A percentile compares a stretch with the other conserved stretches of the same genome.
These are phyloP conservation scores for Aspergillus diversus DNA, from an alignment of 495 filamentous ascomycete genomes.

Conservation along the genomic window DNA sequence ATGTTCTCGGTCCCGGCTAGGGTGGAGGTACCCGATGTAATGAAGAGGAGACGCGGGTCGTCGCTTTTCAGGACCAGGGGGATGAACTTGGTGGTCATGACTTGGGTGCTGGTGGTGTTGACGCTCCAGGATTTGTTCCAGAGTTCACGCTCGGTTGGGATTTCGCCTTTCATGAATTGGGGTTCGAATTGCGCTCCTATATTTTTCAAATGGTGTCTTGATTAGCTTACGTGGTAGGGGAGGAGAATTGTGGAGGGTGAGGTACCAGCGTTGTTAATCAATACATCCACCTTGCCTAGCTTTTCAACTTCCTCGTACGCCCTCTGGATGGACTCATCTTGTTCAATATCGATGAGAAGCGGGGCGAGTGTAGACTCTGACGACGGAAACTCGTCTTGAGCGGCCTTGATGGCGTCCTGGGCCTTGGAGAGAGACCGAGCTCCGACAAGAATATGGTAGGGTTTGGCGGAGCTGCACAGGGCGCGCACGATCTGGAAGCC, in stretches of 20 bases:
- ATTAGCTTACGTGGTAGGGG: no score
- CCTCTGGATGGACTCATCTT: conserved; percentile 52
- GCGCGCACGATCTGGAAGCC: conserved; percentile 53
- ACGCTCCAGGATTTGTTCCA: conserved; percentile 60
- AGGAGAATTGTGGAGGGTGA: no score
- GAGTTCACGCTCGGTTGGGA: conserved; percentile 37
- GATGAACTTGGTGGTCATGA: conserved; percentile 48
- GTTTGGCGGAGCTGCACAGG: conserved; percentile 37
- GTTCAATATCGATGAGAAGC: conserved; percentile 54
- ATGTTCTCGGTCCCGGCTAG: conserved; percentile 42
- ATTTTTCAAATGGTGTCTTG: no score
- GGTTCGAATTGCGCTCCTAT: conserved; percentile 42
- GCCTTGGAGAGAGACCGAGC: conserved; percentile 49
- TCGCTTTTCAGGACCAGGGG: conserved; percentile 49
- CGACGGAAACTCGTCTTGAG: conserved; percentile 38
- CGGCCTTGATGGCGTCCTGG: conserved; percentile 38
- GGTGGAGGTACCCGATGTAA: conserved; percentile 52
- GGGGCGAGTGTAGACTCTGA: conserved; percentile 35
- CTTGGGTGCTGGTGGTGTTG: conserved; percentile 56
- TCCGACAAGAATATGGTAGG: conserved; percentile 55
- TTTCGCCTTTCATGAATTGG: conserved; percentile 33
- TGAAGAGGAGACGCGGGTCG: conserved; percentile 53
- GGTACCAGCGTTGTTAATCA: conserved; percentile 57
- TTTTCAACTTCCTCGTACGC: conserved; percentile 40
- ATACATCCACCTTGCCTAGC: conserved; percentile 51